Base-by-base conservation (phyloP, 306 rosid species). In the Lathyrus sativus region DNA sequence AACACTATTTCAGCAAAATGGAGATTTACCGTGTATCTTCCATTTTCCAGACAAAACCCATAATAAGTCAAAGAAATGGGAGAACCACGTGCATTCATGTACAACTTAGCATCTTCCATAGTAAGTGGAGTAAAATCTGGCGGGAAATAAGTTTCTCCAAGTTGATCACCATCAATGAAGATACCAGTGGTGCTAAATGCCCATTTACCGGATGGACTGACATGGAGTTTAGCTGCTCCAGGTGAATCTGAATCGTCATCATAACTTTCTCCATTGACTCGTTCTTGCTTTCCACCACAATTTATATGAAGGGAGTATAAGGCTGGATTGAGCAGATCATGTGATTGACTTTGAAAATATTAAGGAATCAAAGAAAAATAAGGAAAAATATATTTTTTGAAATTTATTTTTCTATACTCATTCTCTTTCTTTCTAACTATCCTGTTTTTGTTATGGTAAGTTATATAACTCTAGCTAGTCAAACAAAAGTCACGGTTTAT, bases 1-100 rank as follows among this genome's bases (percentile, higher is more conserved):
- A 70, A 84, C 80, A 70, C 73, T 10, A 62, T 80, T 68, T 87
- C 92, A 7, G 85, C 92, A 78, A 87, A 87, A 26, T 80, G 85
- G 7, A 87, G 79, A 0, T 38, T 67, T 7, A 84, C 78, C 0
- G 72, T 82, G 72, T 87, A 87, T 56, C 38, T 54, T 38, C 92
- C 92, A 71, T 82, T 84, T 68, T 35, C 33, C 33, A 87, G 81
- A 26, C 92, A 82, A 43, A 67, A 70, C 19, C 85, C 92, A 63
- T 82, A 87, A 70, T 82, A 87, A 55, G 91, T 87, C 62, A 87
- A 57, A 38, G 95, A 85, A 70, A 75, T 72, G 35, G 96, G 83
- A 55, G 95, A 79, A 65, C 83, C 69, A 3, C 96, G 91, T 61
- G 96, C 96, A 6, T 6, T 77, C 68, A 2, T 66, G 70, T 90